Conservation (phyloP, 257 asterid species). For the Coffea canephora region DNA sequence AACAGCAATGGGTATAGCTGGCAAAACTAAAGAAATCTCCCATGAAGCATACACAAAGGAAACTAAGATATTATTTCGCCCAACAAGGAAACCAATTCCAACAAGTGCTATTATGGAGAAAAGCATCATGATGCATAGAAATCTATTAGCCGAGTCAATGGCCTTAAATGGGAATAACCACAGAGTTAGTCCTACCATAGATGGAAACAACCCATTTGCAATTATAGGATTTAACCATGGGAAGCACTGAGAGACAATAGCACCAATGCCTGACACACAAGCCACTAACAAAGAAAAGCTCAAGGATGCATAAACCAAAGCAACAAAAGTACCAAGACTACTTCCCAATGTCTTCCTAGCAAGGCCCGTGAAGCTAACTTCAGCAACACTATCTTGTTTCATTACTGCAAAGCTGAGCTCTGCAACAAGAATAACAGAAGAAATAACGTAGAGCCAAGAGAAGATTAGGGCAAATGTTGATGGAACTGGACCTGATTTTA, state of each 20-base stretch:
- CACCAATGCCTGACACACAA: conserved; percentile 45
- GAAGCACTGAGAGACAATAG: conserved; percentile 34
- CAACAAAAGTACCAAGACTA: conserved; percentile 32
- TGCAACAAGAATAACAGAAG: conserved; percentile 38
- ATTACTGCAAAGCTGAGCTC: conserved; percentile 45
- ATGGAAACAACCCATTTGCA: conserved; percentile 35
- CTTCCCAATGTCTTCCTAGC: conserved; percentile 37
- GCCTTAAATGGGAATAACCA: conserved; percentile 27
- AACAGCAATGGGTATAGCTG: conserved; percentile 41
- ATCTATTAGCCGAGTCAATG: conserved; percentile 33
- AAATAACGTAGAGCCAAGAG: conserved; percentile 39
- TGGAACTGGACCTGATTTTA: conserved; percentile 39
- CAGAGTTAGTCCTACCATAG: conserved; percentile 21
- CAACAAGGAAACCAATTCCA: conserved; percentile 26
- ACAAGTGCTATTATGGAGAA: conserved; percentile 34
- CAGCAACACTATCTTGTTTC: conserved; percentile 36
- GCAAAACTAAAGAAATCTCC: conserved; percentile 32
- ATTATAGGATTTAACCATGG: conserved; percentile 26
- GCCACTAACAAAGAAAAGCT: conserved; percentile 37
- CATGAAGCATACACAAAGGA: conserved; percentile 35
- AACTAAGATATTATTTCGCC: conserved; percentile 28
- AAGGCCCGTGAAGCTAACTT: conserved; percentile 39
- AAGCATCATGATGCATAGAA: conserved; percentile 32
- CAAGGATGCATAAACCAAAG: conserved; percentile 38
- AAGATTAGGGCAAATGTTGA: conserved; percentile 28